Evolutionary conservation across 163 green algal species (phyloP), one percentile per base, ranked within the genome.

Genomic region (Scenedesmus sp.): DNA sequence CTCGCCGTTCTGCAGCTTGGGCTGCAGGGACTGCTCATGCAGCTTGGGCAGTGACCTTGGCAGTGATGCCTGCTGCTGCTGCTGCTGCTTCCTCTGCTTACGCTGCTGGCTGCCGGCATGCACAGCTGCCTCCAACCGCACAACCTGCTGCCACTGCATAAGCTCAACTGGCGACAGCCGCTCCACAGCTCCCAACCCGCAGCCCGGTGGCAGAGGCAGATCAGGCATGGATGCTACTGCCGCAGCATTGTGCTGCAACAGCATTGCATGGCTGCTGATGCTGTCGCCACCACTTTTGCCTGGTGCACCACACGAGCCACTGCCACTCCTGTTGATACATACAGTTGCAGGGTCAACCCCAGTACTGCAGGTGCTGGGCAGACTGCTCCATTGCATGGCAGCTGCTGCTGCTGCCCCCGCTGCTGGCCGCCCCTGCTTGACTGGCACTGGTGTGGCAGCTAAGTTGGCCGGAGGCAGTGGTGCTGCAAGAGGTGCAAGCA

Each of bases 341-440:
- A n/a, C 35, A 1, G 7, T 83, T 40, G 33, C 35, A 56, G 35
- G 24, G n/a, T 35, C 37, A 35, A 42, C 46, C 40, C 42, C 78
- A 12, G 13, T 72, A 9, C 59, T 72, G 22, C 20, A 56, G 12
- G 12, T 56, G 49, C 49, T 56, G 49, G 12, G 49, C 10, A 56
- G 56, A 13, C 49, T 56, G 49, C 49, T n/a, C n/a, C n/a, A n/a
- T n/a, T n/a, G 46, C 22, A 7, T 84, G 18, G 18, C 40, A 3
- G 43, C 73, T 83, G 18, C 79, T 59, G 79, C 82, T 49, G 82
- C 82, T 79, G 82, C 82, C 24, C 15, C 33, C 4, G 73, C 78
- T 61, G 78, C 78, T n/a, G 70, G 70, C 70, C 20, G 33, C 70
- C 33, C 4, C 70, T 46, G 70, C 70, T 43, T 80, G 70, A 18